These are phyloP conservation scores for Fusarium foetens DNA, from an alignment of 2,329 filamentous ascomycete genomes.

Conservation along the genomic window DNA sequence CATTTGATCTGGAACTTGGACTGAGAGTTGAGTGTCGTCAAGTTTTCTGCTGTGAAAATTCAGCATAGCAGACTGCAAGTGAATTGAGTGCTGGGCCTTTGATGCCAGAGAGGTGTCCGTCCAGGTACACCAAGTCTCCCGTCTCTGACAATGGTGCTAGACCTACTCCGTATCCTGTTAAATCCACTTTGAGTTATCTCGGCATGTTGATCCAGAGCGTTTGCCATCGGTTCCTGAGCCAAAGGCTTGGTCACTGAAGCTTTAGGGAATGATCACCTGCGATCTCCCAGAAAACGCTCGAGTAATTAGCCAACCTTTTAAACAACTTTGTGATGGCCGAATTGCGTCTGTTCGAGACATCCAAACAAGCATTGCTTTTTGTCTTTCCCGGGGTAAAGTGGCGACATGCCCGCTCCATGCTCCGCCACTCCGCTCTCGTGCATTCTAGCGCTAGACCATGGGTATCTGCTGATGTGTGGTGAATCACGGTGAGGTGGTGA, in stretches of 20 bases:
- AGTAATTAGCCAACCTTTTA: background rate
- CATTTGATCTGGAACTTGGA: background rate
- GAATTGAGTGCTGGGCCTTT: background rate
- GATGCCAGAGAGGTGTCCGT: constrained; percentile 4
- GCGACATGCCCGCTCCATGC: constrained; percentile 32
- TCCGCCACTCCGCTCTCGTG: constrained; percentile 29
- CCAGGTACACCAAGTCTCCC: background rate
- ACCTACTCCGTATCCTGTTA: background rate
- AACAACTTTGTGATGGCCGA: background rate
- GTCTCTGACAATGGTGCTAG: background rate
- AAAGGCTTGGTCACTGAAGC: constrained; percentile 1
- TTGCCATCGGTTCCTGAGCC: constrained; percentile 32
- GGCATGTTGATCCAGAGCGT: constrained; percentile 7
- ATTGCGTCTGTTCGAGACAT: constrained; percentile 1
- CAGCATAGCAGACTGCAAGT: constrained; percentile 27
- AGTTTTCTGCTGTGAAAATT: constrained; percentile 19
- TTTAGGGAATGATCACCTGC: constrained; percentile 30
- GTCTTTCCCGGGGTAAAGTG: constrained; percentile 40
- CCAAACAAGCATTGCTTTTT: constrained; percentile 15
- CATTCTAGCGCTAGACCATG: constrained; percentile 23
- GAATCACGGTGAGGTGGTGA: constrained; percentile 13
- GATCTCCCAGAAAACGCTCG: background rate
- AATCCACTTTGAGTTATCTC: constrained; percentile 18
- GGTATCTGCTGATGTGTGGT: constrained; percentile 26
- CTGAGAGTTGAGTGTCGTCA: background rate